phyloP scores from a whole-genome alignment of 2,329 filamentous ascomycete species.

The Ophiostoma sp. region DNA sequence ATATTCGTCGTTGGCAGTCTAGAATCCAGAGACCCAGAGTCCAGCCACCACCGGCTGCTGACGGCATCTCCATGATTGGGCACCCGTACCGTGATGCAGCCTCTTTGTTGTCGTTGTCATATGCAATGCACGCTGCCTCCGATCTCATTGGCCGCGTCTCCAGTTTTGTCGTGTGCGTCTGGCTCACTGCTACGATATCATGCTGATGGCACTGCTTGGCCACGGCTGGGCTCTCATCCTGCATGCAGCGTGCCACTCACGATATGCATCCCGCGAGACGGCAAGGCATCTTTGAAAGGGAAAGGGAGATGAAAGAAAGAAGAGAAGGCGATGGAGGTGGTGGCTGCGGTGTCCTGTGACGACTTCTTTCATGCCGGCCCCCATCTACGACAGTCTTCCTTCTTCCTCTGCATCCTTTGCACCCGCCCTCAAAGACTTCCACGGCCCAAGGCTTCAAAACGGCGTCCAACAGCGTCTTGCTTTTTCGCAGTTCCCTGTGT shows the following conservation, averaged over 20 bases:
- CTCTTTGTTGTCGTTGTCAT: conserved; percentile 9
- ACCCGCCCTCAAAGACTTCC: background rate
- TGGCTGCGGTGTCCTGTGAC: background rate
- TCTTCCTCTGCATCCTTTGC: background rate
- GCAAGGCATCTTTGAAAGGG: background rate
- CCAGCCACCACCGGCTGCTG: conserved; percentile 5
- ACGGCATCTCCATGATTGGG: conserved; percentile 13
- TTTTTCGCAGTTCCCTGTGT: background rate
- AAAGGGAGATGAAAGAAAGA: background rate
- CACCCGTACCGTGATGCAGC: conserved; percentile 8
- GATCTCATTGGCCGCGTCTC: background rate
- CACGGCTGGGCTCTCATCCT: background rate
- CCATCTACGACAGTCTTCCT: background rate
- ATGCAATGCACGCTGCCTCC: background rate
- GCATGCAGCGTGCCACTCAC: background rate
- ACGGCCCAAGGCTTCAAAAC: background rate
- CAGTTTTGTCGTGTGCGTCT: background rate
- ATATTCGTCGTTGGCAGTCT: background rate
- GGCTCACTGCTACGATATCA: conserved; percentile 11
- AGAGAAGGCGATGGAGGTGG: background rate
- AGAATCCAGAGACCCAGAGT: background rate
- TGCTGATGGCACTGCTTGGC: background rate
- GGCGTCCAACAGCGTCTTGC: background rate
- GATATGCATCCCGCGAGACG: background rate
- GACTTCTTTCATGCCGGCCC: conserved; percentile 4